A percentile compares a stretch with the other conserved stretches of the same genome.
These are phyloP conservation scores for Aspergillus ustus DNA, from an alignment of 2,329 filamentous ascomycete genomes.

Conservation along the genomic window DNA sequence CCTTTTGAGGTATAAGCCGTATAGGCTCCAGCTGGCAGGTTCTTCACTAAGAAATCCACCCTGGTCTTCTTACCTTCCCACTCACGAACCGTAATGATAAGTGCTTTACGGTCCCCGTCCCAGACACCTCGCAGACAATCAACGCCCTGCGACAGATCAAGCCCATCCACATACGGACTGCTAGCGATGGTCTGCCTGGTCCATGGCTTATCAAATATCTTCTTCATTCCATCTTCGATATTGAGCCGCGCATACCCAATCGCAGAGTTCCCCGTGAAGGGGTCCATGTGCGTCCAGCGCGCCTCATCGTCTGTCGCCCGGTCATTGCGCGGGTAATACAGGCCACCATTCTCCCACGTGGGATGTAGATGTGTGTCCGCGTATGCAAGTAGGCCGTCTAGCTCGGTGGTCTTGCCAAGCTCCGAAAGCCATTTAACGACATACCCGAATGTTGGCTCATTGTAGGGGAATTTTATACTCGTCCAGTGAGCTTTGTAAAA, in stretches of 20 bases:
- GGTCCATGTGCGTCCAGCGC: slow-evolving; percentile 32
- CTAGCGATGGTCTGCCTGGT: slow-evolving; percentile 41
- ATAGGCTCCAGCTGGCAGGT: no score
- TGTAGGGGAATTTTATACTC: slow-evolving; percentile 34
- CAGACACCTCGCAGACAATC: slow-evolving; percentile 32
- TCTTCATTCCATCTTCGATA: slow-evolving; percentile 30
- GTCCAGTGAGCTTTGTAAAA: no score
- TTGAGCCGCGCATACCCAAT: slow-evolving; percentile 45
- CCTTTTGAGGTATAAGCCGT: no score
- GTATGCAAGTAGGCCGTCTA: neutral
- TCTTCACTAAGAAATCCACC: no score
- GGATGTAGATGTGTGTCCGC: slow-evolving; percentile 1
- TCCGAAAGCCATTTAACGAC: slow-evolving; percentile 7
- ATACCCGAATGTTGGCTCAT: slow-evolving; percentile 29
- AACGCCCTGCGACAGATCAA: slow-evolving; percentile 26
- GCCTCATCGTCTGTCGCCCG: neutral
- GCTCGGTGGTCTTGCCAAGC: neutral
- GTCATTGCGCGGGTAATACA: slow-evolving; percentile 4
- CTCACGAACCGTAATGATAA: slow-evolving; percentile 2
- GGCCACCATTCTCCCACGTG: slow-evolving; percentile 7
- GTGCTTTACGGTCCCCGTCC: slow-evolving; percentile 15
- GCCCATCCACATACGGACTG: slow-evolving; percentile 32
- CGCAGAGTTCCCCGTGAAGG: slow-evolving; percentile 41
- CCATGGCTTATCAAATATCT: slow-evolving; percentile 25
- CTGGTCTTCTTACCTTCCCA: no score